These are phyloP conservation scores for Plasmodium berghei DNA, from an alignment of 169 alveolate genomes.

Conservation along the genomic window DNA sequence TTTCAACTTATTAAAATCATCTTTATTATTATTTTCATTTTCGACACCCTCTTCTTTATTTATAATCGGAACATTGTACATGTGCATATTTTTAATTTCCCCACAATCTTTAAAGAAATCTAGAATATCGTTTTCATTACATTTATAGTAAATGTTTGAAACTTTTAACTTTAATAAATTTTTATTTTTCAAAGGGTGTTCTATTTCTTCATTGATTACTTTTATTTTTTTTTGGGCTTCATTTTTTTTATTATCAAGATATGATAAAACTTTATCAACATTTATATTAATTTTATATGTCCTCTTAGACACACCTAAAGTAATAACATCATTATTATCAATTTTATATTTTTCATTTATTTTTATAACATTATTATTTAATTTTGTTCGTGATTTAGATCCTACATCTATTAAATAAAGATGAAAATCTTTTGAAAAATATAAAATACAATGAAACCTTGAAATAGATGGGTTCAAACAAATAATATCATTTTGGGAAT, in stretches of 20 bases:
- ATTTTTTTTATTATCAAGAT: slow-evolving; percentile 41
- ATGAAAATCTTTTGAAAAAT: slow-evolving; percentile 48
- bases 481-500: slow-evolving; percentile 64
- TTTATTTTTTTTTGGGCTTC: slow-evolving; percentile 46
- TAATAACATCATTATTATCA: slow-evolving; percentile 45
- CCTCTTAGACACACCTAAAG: slow-evolving; percentile 70
- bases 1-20: neutral
- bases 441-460: slow-evolving; percentile 65
- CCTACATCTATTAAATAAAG: slow-evolving; percentile 73
- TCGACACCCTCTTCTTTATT: neutral
- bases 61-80: slow-evolving; percentile 31
- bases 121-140: slow-evolving; percentile 68
- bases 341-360: slow-evolving; percentile 61
- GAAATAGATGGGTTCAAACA: slow-evolving; percentile 76
- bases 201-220: slow-evolving; percentile 52
- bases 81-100: slow-evolving; percentile 36
- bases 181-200: slow-evolving; percentile 28
- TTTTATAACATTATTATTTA: slow-evolving; percentile 38
- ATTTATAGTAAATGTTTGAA: slow-evolving; percentile 64
- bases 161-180: slow-evolving; percentile 39
- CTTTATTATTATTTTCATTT: neutral
- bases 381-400: slow-evolving; percentile 65
- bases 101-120: slow-evolving; percentile 76
- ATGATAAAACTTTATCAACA: slow-evolving; percentile 47
- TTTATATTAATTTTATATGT: slow-evolving; percentile 64